A percentile compares a stretch with the other conserved stretches of the same genome.
Evolutionary conservation across 768 basidiomycete genomes (phyloP).

Genomic region (Russula earlei): DNA sequence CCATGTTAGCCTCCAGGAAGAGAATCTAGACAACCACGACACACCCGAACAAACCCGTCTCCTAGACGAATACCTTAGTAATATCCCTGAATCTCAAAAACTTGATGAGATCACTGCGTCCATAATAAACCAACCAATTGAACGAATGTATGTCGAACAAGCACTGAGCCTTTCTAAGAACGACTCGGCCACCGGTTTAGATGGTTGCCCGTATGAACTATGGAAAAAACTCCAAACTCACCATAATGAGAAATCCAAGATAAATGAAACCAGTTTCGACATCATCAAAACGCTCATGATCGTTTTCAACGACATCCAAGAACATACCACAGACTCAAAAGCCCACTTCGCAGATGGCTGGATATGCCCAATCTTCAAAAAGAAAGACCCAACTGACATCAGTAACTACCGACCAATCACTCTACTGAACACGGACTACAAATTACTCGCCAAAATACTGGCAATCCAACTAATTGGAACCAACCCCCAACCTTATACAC

Average conservation of each 20-base stretch:
- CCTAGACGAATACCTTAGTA: no score
- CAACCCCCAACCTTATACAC: background rate
- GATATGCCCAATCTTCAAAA: constrained; percentile 21
- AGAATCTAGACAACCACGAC: no score
- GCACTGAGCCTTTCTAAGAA: no score
- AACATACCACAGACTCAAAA: background rate
- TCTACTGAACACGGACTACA: constrained; percentile 6
- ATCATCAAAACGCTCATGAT: background rate
- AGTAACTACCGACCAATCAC: constrained; percentile 12
- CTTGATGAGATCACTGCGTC: no score
- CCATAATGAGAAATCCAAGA: background rate
- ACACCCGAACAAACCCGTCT: no score
- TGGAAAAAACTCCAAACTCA: background rate
- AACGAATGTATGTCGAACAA: no score
- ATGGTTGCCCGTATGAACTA: constrained; percentile 9
- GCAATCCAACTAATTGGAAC: constrained; percentile 4
- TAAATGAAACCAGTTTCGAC: background rate
- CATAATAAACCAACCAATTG: no score
- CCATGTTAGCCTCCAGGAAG: no score
- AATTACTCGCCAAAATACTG: constrained; percentile 18
- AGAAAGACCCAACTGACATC: constrained; percentile 10
- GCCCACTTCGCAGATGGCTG: constrained; percentile 2
- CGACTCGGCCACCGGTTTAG: background rate
- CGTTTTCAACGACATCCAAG: constrained; percentile 19
- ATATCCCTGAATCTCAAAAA: no score